phyloP scores from a whole-genome alignment of 768 basidiomycete genomes.

The Phanerodontia chrysosporium region DNA sequence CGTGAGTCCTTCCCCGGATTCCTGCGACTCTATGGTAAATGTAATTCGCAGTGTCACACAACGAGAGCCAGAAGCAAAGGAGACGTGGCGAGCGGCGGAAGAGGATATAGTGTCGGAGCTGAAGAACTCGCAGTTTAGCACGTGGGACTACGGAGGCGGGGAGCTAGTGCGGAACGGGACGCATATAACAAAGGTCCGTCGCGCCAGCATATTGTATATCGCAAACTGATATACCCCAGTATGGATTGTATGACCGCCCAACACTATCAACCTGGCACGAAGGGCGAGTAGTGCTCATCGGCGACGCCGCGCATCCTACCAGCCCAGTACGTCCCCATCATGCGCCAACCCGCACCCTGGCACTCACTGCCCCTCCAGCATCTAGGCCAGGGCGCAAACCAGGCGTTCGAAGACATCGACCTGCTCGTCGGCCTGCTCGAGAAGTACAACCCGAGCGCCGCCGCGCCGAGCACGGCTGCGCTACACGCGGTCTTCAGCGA shows the following conservation, averaged over 20 bases:
- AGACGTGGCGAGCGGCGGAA: slow-evolving; percentile 38
- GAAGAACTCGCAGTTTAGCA: slow-evolving; percentile 16
- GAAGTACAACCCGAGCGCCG: slow-evolving; percentile 26
- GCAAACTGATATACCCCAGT: slow-evolving; percentile 22
- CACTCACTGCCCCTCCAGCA: slow-evolving; percentile 25
- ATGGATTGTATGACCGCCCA: slow-evolving; percentile 42
- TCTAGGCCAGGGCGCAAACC: slow-evolving; percentile 44
- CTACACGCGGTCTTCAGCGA: slow-evolving; percentile 30
- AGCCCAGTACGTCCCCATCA: slow-evolving; percentile 34
- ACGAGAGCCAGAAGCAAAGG: slow-evolving; percentile 34
- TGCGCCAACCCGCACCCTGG: no score
- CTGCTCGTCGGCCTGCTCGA: slow-evolving; percentile 31
- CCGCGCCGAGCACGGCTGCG: slow-evolving; percentile 22
- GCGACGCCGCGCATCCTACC: slow-evolving; percentile 45
- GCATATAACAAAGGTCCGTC: slow-evolving; percentile 27
- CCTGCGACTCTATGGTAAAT: not conserved
- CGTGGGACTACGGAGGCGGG: slow-evolving; percentile 24
- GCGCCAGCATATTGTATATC: not conserved
- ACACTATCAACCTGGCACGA: slow-evolving; percentile 37
- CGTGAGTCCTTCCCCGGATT: no score
- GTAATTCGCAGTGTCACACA: slow-evolving; percentile 16
- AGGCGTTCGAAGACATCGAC: slow-evolving; percentile 39
- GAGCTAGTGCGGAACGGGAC: slow-evolving; percentile 23
- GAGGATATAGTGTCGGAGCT: slow-evolving; percentile 12
- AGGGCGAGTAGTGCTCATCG: slow-evolving; percentile 38